Evolutionary conservation across 1,284 basidiomycete genomes (phyloP).

Genomic region (Pseudozyma sp.): DNA sequence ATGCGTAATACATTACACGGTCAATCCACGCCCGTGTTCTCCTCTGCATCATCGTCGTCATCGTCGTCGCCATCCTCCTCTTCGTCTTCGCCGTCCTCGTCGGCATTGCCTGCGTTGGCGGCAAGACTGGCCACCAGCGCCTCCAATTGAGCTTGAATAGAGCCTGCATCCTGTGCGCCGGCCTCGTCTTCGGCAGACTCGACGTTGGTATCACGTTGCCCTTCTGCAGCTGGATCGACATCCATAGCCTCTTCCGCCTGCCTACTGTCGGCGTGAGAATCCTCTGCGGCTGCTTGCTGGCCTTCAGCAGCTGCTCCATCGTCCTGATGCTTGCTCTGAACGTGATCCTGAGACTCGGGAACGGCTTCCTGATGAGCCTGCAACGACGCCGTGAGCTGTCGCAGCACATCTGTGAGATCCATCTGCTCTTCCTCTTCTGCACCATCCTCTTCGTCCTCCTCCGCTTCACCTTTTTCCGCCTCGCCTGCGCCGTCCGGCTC

Average conservation of each 20-base stretch:
- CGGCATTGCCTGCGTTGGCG: conserved; percentile 35
- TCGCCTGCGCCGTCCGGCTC: conserved; percentile 18
- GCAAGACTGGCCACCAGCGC: conserved; percentile 57
- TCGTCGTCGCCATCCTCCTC: conserved; percentile 13
- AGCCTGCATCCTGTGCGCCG: conserved; percentile 21
- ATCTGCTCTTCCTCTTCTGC: conserved; percentile 36
- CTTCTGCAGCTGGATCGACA: conserved; percentile 18
- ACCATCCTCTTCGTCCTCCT: conserved; percentile 19
- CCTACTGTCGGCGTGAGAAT: not conserved
- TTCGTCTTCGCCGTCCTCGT: conserved; percentile 37
- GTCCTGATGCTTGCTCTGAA: not conserved
- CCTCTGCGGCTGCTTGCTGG: not conserved
- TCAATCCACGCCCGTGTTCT: not conserved
- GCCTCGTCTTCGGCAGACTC: not conserved
- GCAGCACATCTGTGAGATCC: conserved; percentile 49
- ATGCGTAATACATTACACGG: not conserved
- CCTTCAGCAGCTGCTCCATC: not conserved
- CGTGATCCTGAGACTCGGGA: conserved; percentile 11
- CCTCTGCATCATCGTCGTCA: conserved; percentile 8
- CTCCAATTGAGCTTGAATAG: conserved; percentile 55
- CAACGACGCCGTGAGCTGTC: conserved; percentile 57
- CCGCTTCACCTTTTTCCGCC: conserved; percentile 17
- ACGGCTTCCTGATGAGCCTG: conserved; percentile 36
- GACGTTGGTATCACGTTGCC: not conserved
- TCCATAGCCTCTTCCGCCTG: conserved; percentile 18